Conservation (phyloP, 345 rosid species). For the Eucalyptus pauciflora region DNA sequence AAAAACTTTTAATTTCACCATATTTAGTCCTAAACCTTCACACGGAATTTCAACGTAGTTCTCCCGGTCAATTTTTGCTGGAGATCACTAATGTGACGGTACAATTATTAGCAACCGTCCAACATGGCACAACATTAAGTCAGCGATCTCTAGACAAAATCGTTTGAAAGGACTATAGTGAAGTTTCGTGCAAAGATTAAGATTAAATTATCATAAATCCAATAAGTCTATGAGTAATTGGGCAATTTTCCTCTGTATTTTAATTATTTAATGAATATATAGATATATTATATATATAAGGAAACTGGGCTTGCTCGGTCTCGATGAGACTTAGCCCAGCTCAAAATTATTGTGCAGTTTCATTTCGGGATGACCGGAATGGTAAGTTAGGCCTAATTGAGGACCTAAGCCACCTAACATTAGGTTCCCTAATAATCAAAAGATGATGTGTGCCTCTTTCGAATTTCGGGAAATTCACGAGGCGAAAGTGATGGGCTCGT, state of each 20-base stretch:
- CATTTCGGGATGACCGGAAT: neutral
- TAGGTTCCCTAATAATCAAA: neutral
- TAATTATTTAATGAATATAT: neutral
- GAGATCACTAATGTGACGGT: fast-evolving
- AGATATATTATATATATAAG: neutral
- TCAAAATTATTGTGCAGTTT: neutral
- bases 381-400: neutral
- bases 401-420: neutral
- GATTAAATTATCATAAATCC: neutral
- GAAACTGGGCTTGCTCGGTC: neutral
- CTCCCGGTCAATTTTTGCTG: fast-evolving
- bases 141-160: fast-evolving
- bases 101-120: fast-evolving
- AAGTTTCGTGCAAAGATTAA: neutral
- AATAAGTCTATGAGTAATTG: neutral
- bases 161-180: too few relatives aligned
- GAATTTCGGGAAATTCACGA: neutral
- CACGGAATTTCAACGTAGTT: fast-evolving
- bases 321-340: neutral
- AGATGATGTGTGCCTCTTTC: neutral
- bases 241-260: neutral
- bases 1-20: neutral
- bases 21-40: neutral
- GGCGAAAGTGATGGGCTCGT: neutral
- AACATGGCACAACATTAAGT: fast-evolving